phyloP scores from a whole-genome alignment of 2,329 filamentous ascomycete genomes.

The Calonectria naviculata region DNA sequence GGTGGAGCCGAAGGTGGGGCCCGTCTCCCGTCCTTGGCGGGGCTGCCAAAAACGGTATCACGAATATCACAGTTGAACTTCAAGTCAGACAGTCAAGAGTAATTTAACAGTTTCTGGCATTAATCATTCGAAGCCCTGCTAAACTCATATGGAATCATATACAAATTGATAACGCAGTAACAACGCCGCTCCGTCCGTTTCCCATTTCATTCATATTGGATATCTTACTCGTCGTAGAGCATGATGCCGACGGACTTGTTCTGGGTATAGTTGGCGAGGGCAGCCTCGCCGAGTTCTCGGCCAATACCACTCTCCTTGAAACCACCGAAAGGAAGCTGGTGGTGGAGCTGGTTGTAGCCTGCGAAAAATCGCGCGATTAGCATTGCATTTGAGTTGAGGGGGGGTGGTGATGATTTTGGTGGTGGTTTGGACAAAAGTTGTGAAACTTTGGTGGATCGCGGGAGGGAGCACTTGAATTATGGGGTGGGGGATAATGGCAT shows the following conservation, averaged over 20 bases:
- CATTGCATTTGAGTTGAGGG: no score
- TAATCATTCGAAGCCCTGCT: slow-evolving; percentile 29
- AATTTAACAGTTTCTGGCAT: slow-evolving; percentile 28
- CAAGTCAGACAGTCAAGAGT: no score
- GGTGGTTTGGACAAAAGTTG: neutral
- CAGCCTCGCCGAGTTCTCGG: slow-evolving; percentile 78
- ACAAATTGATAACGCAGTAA: slow-evolving; percentile 35
- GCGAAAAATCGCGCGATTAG: no score
- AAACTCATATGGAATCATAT: slow-evolving; percentile 36
- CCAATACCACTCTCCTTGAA: slow-evolving; percentile 85
- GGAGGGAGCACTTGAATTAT: no score
- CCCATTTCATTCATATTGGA: slow-evolving; percentile 15
- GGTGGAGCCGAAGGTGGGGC: no score
- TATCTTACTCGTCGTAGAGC: slow-evolving; percentile 27
- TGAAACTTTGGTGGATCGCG: no score
- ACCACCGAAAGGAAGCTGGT: slow-evolving; percentile 76
- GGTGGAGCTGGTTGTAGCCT: slow-evolving; percentile 72
- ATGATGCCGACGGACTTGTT: slow-evolving; percentile 73
- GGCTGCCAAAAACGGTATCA: no score
- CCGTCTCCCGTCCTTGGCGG: no score
- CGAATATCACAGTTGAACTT: no score
- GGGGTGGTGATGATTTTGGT: neutral
- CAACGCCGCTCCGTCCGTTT: slow-evolving; percentile 33
- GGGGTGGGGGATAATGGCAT: no score
- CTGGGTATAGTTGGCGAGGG: slow-evolving; percentile 75